These are phyloP conservation scores for Trichosporon sp. DNA, from an alignment of 1,284 basidiomycete species.

Conservation along the genomic window DNA sequence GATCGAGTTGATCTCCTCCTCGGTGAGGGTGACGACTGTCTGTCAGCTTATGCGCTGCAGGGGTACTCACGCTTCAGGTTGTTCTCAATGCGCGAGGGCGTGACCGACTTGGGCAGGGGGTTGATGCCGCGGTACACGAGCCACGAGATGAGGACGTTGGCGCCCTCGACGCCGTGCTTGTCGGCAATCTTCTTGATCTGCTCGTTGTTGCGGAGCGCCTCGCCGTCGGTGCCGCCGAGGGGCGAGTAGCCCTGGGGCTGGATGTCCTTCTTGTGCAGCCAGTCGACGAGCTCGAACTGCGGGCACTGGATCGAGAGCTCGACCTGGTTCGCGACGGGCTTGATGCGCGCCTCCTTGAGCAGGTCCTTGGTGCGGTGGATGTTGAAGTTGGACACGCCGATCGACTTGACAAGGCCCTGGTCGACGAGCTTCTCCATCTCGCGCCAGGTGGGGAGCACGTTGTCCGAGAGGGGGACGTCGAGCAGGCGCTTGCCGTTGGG, in stretches of 20 bases:
- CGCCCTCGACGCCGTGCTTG: constrained; percentile 65
- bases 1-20: constrained; percentile 41
- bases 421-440: constrained; percentile 57
- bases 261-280: constrained; percentile 57
- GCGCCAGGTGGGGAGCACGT: constrained; percentile 64
- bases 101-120: constrained; percentile 52
- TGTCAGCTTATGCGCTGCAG: not conserved
- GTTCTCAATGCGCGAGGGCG: constrained; percentile 47
- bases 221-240: constrained; percentile 63
- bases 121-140: constrained; percentile 68
- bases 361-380: constrained; percentile 66
- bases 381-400: constrained; percentile 67
- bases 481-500: constrained; percentile 52
- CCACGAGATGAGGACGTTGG: constrained; percentile 76
- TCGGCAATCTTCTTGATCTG: constrained; percentile 60
- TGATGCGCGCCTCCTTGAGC: constrained; percentile 55
- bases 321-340: constrained; percentile 66
- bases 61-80: constrained; percentile 44
- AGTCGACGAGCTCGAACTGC: constrained; percentile 71
- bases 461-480: constrained; percentile 61
- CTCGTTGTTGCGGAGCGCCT: constrained; percentile 62
- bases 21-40: constrained; percentile 39
- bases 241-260: constrained; percentile 75
- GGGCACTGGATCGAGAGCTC: constrained; percentile 78
- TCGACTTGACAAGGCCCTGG: constrained; percentile 57